Evolutionary conservation across 2,329 filamentous ascomycete genomes (phyloP), one percentile per base, ranked within the genome.

Genomic region (Stagonosporopsis tanaceti): DNA sequence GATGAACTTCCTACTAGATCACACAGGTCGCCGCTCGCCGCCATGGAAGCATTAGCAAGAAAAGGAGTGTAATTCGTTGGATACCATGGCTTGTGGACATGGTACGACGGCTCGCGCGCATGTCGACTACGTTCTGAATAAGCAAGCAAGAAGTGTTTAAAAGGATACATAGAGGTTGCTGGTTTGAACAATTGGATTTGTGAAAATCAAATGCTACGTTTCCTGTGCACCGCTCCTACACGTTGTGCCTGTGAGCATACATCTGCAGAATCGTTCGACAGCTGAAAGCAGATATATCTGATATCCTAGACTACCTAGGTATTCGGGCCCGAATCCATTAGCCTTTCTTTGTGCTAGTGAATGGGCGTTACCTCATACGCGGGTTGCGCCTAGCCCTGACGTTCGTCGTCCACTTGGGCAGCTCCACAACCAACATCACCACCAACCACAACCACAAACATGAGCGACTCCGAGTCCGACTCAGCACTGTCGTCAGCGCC

Each of bases 381-480:
- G 20, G 20, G 38, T 57, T 34, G 65, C 68, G 64, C 64, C 66
- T 69, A 68, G 65, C 63, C 68, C 61, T 69, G 64, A 62, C 45
- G 32, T 59, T 59, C 54, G 54, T 65, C 63, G 46, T 61, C 57
- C 60, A 64, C 40, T 59, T 56, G 32, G 32, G 32, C 32, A 34
- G 32, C 32, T 34, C 32, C 32, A 8, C 32, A 34, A 34, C 32
- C 32, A 34, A 15, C 32, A n/a, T 34, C 32, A 34, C 50, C 63
- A 59, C 55, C 61, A 56, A 56, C 64, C 52, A 65, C 64, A 62
- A 62, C 66, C 53, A 67, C 70, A 67, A 77, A 66, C 74, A 83
- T 83, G 77, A 82, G 80, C 59, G 85, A 85, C 68, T 81, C 83
- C 38, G 85, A 86, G 58, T 81, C 83, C 38, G 85, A 86, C 58